A percentile compares a stretch with the other conserved stretches of the same genome.
These are phyloP conservation scores for Barbatosphaeria neglecta DNA, from an alignment of 495 filamentous ascomycete genomes.

Conservation along the genomic window DNA sequence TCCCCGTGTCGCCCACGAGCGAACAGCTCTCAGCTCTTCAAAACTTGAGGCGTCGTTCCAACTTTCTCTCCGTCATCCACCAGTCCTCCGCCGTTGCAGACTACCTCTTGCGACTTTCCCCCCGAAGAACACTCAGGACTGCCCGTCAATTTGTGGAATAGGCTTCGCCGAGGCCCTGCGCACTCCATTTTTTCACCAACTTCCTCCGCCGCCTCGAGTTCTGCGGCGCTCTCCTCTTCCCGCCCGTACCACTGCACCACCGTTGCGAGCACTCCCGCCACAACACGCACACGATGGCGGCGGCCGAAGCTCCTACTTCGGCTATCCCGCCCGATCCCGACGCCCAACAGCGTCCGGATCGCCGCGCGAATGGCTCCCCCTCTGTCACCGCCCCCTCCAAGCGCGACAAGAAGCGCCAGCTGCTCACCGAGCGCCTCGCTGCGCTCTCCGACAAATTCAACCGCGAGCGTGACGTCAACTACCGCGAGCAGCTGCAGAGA, in stretches of 20 bases:
- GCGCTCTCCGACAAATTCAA: conserved; percentile 63
- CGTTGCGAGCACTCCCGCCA: background rate
- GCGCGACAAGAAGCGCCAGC: conserved; percentile 76
- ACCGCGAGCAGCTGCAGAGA: conserved; percentile 77
- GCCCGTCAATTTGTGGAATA: too few relatives aligned
- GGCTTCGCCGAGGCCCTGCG: too few relatives aligned
- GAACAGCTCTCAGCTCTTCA: too few relatives aligned
- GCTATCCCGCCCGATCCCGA: conserved; percentile 9
- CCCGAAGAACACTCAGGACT: too few relatives aligned
- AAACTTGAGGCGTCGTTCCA: too few relatives aligned
- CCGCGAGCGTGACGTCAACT: conserved; percentile 70
- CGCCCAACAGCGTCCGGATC: conserved; percentile 9
- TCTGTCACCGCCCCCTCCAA: conserved; percentile 49
- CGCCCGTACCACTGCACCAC: background rate
- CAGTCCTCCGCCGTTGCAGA: too few relatives aligned
- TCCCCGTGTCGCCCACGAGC: too few relatives aligned
- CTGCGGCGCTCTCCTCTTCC: background rate
- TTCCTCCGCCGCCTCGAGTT: too few relatives aligned
- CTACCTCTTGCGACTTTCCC: too few relatives aligned
- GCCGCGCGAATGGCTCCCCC: conserved; percentile 17
- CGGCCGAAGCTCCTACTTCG: conserved; percentile 14
- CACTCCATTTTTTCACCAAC: too few relatives aligned
- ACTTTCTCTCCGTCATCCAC: too few relatives aligned
- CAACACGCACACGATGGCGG: conserved; percentile 17
- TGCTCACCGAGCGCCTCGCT: conserved; percentile 61